Conservation (phyloP, 1,284 basidiomycete species). For the Gomphus sp. region DNA sequence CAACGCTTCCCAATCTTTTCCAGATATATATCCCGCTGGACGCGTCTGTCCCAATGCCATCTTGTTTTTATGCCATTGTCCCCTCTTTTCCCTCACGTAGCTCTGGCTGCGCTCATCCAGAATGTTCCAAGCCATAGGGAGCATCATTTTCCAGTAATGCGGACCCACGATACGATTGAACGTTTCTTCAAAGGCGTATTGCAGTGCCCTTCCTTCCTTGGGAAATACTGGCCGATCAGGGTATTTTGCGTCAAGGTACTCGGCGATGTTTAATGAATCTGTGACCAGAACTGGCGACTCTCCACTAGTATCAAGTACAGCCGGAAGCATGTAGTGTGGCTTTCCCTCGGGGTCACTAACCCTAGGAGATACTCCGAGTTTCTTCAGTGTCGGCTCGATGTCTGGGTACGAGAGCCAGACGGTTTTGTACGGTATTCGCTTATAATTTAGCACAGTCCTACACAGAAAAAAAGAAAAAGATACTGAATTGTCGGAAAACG, state of each 20-base stretch:
- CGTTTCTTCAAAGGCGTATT: background rate
- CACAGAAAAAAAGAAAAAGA: background rate
- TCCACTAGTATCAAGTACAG: conserved; percentile 13
- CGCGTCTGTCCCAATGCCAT: conserved; percentile 16
- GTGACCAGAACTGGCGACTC: conserved; percentile 9
- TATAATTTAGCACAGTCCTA: conserved; percentile 17
- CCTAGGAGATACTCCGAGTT: conserved; percentile 8
- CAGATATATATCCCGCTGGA: conserved; percentile 39
- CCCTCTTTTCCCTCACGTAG: background rate
- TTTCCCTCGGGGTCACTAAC: conserved; percentile 7
- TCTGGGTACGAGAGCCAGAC: conserved; percentile 16
- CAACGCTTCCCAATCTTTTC: conserved; percentile 49
- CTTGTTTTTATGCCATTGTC: conserved; percentile 15
- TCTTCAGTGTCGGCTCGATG: conserved; percentile 13
- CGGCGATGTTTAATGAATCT: conserved; percentile 16
- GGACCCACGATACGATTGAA: background rate
- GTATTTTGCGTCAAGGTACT: conserved; percentile 15
- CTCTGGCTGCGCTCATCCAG: conserved; percentile 1
- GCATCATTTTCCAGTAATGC: background rate
- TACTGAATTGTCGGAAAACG: background rate
- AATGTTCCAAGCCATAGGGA: background rate
- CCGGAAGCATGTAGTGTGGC: conserved; percentile 16
- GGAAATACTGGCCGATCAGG: conserved; percentile 12
- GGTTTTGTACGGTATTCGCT: conserved; percentile 16
- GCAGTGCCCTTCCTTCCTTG: background rate